These are phyloP conservation scores for Apiospora pterosperma DNA, from an alignment of 2,329 filamentous ascomycete genomes.

Conservation along the genomic window DNA sequence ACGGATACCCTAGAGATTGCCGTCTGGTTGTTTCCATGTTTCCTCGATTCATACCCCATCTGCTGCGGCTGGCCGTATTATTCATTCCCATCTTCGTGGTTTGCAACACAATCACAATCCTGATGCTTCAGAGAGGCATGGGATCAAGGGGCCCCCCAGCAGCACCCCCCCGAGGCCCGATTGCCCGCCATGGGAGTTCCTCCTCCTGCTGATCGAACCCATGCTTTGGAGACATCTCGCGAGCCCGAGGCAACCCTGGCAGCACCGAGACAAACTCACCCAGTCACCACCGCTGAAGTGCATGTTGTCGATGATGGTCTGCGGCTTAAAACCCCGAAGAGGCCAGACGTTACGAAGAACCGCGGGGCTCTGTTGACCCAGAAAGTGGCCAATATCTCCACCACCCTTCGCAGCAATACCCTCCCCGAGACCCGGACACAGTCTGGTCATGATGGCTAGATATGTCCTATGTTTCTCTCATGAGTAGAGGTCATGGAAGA, in stretches of 20 bases:
- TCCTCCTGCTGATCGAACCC: background rate
- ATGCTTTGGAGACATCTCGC: background rate
- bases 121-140: background rate
- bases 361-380: background rate
- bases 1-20: too few relatives aligned
- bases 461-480: background rate
- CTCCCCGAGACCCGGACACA: background rate
- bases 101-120: background rate
- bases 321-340: background rate
- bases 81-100: background rate
- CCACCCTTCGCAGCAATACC: background rate
- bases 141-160: background rate
- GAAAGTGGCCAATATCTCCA: background rate
- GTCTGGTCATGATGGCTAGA: background rate
- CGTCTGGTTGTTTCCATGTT: background rate
- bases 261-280: background rate
- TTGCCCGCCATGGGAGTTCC: background rate
- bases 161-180: background rate
- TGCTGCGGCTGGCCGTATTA: background rate
- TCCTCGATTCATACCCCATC: background rate
- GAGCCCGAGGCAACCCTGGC: background rate
- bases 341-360: background rate
- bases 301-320: background rate
- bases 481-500: background rate
- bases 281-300: background rate